phyloP scores from a whole-genome alignment of 495 filamentous ascomycete genomes.

The Aspergillus indologenus region DNA sequence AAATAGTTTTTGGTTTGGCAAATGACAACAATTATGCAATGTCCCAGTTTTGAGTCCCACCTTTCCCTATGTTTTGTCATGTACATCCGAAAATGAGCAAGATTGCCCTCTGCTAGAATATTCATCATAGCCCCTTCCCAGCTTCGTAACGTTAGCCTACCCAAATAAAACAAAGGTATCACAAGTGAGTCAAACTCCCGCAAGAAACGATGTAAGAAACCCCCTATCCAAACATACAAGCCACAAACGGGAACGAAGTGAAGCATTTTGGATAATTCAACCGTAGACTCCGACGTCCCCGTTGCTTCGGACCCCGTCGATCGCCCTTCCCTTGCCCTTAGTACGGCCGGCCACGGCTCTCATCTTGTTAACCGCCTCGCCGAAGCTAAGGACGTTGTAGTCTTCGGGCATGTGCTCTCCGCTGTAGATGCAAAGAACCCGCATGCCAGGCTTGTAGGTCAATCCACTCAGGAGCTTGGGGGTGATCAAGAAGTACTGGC shows the following conservation, averaged over 20 bases:
- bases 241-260: slow-evolving; percentile 5
- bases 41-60: too few species aligned
- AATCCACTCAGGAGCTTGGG: slow-evolving; percentile 90
- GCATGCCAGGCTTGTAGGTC: slow-evolving; percentile 85
- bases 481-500: slow-evolving; percentile 92
- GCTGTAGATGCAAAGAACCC: slow-evolving; percentile 87
- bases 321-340: slow-evolving; percentile 20
- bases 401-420: slow-evolving; percentile 82
- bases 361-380: slow-evolving; percentile 32
- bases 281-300: slow-evolving; percentile 25
- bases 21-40: too few species aligned
- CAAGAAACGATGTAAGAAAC: too few species aligned
- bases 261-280: slow-evolving; percentile 16
- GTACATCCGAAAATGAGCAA: too few species aligned
- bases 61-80: too few species aligned
- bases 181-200: too few species aligned
- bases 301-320: slow-evolving; percentile 10
- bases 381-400: slow-evolving; percentile 32
- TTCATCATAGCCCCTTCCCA: too few species aligned
- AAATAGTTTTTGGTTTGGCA: too few species aligned
- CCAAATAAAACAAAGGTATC: too few species aligned
- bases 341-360: slow-evolving; percentile 20
- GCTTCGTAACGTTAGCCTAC: too few species aligned
- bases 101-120: too few species aligned
- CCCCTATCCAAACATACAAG: too few species aligned